Base-by-base conservation (phyloP, 495 filamentous ascomycete genomes). In the Daldinia loculata region DNA sequence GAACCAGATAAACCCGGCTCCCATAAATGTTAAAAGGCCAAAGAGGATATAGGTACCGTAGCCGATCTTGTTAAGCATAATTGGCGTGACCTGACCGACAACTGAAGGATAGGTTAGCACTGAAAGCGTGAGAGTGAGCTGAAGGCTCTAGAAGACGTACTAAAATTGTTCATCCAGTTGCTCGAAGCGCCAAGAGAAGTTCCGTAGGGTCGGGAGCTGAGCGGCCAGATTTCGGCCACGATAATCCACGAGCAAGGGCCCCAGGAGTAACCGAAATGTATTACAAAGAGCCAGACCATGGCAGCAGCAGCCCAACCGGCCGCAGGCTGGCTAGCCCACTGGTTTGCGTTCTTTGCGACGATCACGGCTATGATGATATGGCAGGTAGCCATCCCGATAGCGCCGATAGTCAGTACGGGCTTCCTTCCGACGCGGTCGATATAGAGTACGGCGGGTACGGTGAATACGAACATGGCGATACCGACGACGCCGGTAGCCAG, bases 21-120 rank as follows among this genome's bases (percentile, higher is more conserved):
- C 91, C 6, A 90, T 69, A 61, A 89, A 88, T 64, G 89, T 92
- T 60, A 94, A 81, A 6, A 89, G 70, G 0, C 91, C 92, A 72
- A 95, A 95, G 73, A 95, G 86, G 65, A 94, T 88, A 71, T 92
- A 94, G 8, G 92, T 93, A 63, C 92, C 92, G 79, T 90, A 94
- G 3, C 86, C 85, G 69, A 93, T 90, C 39, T 81, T 75, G 19
- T 83, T 80, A 12, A 95, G 84, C 90, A 94, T 91, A 70, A 90
- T 87, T 0, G 91, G 91, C 0, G 91, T 94, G 19, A 93, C 90
- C 77, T 92, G 85, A 22, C 90, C 90, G 62, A 93, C 89, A 57
- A 84, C 74, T 75, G 64, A 4, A 26, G 4, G 61, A 19, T 14
- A 22, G 19, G 32, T 63, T 24, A 76, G 69, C 39, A 62, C 7